Percentiles rank a stretch among this genome's conserved stretches.
phyloP scores from a whole-genome alignment of 306 rosid genomes.

The Casuarina equisetifolia region DNA sequence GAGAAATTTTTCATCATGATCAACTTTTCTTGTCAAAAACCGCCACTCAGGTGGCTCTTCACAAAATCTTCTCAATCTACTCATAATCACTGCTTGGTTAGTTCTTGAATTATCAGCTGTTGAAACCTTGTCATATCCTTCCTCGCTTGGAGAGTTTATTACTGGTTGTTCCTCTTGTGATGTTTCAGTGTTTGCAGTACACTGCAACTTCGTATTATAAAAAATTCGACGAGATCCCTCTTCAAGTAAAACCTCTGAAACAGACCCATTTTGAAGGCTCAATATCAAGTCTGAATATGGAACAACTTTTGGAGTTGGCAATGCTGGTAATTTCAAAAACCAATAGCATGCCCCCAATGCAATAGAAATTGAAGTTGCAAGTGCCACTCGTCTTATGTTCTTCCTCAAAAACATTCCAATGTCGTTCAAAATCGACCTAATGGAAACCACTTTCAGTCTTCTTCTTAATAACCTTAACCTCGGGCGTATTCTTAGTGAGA shows the following conservation, averaged over 20 bases:
- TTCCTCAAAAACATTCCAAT: conserved; percentile 51
- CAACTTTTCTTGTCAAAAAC: conserved; percentile 82
- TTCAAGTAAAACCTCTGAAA: conserved; percentile 69
- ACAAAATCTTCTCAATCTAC: conserved; percentile 37
- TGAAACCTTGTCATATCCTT: conserved; percentile 27
- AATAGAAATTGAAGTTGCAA: conserved; percentile 56
- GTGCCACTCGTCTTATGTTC: conserved; percentile 54
- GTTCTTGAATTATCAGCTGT: conserved; percentile 39
- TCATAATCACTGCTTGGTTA: conserved; percentile 32
- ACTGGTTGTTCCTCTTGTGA: conserved; percentile 41
- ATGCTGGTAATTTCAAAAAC: conserved; percentile 64
- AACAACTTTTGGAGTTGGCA: conserved; percentile 63
- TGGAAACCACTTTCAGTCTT: conserved; percentile 58
- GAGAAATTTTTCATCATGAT: conserved; percentile 83
- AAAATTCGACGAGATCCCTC: conserved; percentile 90
- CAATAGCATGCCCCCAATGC: conserved; percentile 65
- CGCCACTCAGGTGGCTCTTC: conserved; percentile 53
- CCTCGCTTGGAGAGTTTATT: conserved; percentile 31
- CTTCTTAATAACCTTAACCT: conserved; percentile 63
- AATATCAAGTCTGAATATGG: conserved; percentile 79
- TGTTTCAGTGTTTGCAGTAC: conserved; percentile 30
- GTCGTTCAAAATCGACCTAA: conserved; percentile 52
- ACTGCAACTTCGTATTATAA: conserved; percentile 39
- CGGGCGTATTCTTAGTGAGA: conserved; percentile 75
- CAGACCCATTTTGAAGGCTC: conserved; percentile 64